Evolutionary conservation across 352 stramenopile species (phyloP), one percentile per base, ranked within the genome.

Genomic region (Pythium sukuiense): DNA sequence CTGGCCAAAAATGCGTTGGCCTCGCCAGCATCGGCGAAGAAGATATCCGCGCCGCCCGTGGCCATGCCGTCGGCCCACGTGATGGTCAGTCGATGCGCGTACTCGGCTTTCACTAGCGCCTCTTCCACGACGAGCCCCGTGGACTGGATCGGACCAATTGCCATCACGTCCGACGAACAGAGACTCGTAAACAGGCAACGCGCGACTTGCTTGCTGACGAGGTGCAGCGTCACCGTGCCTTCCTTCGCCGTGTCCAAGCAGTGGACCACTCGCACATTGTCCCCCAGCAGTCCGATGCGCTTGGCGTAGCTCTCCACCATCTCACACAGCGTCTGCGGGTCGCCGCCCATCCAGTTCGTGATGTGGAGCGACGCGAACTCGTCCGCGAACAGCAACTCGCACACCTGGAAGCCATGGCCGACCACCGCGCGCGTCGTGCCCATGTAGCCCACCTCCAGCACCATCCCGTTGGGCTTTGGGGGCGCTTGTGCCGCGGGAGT

Each of bases 61-160:
- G 66, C 49, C 3, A 45, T 12, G 6, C 53, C 60, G n/a, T 67
- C 50, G 0, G 66, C 59, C 66, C 66, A 72, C 35, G 66, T 68
- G 0, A 72, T 48, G 35, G 57, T 68, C n/a, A 72, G 63, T 2
- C 60, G 54, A 18, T 55, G 18, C 11, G 41, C 26, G 39, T 37
- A 63, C 57, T 63, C n/a, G 11, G 41, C 32, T 30, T 30, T 7
- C 4, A 12, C 32, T 3, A 55, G 16, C 50, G 41, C 46, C 11
- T 54, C 48, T 24, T 37, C 48, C 7, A 54, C 53, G 2, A 59
- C 20, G 12, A 64, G 30, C 16, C 39, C 29, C 16, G 12, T 20
- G 16, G 57, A 50, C 6, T 55, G 30, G 13, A 52, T 41, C 16
- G 53, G 37, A 4, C 26, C 55, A 16, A 55, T 46, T 24, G 57